Conservation (phyloP, 768 basidiomycete species). For the Leccinum rimulosum region DNA sequence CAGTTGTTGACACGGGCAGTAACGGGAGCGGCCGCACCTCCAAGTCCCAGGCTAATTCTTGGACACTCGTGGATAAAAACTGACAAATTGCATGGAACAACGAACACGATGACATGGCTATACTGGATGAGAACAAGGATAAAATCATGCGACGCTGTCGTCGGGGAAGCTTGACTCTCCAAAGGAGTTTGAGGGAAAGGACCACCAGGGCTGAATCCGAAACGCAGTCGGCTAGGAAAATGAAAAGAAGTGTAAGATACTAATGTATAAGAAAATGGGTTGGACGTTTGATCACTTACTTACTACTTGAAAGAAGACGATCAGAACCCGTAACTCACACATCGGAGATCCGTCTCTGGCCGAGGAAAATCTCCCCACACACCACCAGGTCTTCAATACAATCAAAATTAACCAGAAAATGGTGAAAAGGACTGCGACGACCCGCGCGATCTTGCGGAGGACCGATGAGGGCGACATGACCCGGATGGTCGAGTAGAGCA, state of each 20-base stretch:
- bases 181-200: conserved; percentile 6
- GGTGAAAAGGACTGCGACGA: not conserved
- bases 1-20: not conserved
- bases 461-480: not conserved
- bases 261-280: too few relatives aligned
- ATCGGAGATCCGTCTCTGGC: not conserved
- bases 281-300: not conserved
- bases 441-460: not conserved
- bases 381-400: conserved; percentile 1
- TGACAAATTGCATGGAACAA: not conserved
- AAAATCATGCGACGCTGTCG: conserved; percentile 19
- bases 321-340: not conserved
- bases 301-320: not conserved
- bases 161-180: conserved; percentile 14
- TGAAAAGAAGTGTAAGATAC: not conserved
- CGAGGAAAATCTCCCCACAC: not conserved
- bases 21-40: not conserved
- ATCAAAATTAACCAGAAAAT: not conserved
- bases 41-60: not conserved
- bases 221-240: not conserved
- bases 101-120: conserved; percentile 7
- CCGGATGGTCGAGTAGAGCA: not conserved
- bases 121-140: conserved; percentile 12
- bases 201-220: not conserved
- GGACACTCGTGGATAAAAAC: not conserved